A percentile compares a stretch with the other conserved stretches of the same genome.
These are phyloP conservation scores for Rhodofomes roseus DNA, from an alignment of 1,284 basidiomycete species.

Conservation along the genomic window DNA sequence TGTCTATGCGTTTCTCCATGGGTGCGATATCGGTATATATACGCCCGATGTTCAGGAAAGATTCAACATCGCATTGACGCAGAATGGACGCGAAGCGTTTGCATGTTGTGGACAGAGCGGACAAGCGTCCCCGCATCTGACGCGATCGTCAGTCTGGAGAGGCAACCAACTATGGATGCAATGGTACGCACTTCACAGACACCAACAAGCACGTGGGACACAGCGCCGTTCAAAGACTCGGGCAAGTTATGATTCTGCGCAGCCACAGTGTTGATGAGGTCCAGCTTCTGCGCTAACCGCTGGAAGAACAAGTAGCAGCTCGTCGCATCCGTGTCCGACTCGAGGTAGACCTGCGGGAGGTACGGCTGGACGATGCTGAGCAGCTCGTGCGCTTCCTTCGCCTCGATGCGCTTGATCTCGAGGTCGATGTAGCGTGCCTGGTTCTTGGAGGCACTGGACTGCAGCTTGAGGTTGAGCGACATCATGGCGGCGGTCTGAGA, in stretches of 20 bases:
- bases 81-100: constrained; percentile 85
- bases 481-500: constrained; percentile 83
- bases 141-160: not conserved
- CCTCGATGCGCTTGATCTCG: constrained; percentile 82
- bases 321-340: constrained; percentile 83
- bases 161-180: not conserved
- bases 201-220: constrained; percentile 81
- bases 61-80: constrained; percentile 72
- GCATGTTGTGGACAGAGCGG: constrained; percentile 76
- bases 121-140: constrained; percentile 79
- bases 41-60: constrained; percentile 82
- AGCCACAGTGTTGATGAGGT: constrained; percentile 79
- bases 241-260: constrained; percentile 81
- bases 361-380: constrained; percentile 54
- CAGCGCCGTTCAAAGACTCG: constrained; percentile 74
- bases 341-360: constrained; percentile 38
- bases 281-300: constrained; percentile 79
- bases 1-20: constrained; percentile 89
- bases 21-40: constrained; percentile 82
- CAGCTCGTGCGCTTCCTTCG: constrained; percentile 75
- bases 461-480: constrained; percentile 89
- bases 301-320: constrained; percentile 90
- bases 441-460: constrained; percentile 85
- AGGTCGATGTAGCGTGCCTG: constrained; percentile 87
- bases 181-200: constrained; percentile 74